These are phyloP conservation scores for Lentinula sp. DNA, from an alignment of 768 basidiomycete genomes.

Conservation along the genomic window DNA sequence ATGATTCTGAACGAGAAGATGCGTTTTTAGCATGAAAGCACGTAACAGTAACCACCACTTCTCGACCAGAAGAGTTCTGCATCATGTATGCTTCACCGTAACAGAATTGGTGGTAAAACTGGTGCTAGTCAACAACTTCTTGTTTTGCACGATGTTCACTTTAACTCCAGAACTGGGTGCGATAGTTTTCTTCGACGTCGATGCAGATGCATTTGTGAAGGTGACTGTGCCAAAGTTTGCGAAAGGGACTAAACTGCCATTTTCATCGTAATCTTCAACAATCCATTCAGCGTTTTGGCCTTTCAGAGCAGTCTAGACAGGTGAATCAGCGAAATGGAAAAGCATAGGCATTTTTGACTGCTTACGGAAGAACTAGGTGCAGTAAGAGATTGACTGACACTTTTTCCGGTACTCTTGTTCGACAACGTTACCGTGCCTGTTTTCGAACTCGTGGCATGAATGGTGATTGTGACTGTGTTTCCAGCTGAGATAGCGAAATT, in stretches of 20 bases:
- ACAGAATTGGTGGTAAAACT: background rate
- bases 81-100: too few relatives aligned
- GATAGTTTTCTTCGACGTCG: background rate
- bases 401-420: background rate
- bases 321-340: background rate
- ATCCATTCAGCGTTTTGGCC: background rate
- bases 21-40: too few relatives aligned
- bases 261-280: background rate
- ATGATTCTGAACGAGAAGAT: too few relatives aligned
- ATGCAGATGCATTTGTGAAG: background rate
- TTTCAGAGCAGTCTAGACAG: background rate
- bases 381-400: background rate
- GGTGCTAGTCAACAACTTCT: background rate
- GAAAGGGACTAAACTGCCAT: background rate
- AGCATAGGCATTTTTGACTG: background rate
- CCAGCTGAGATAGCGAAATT: background rate
- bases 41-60: too few relatives aligned
- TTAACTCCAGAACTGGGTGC: background rate
- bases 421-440: background rate
- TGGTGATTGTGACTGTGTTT: background rate
- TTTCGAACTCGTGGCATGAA: background rate
- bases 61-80: too few relatives aligned
- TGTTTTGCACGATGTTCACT: background rate
- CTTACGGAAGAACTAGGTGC: background rate
- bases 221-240: background rate